Evolutionary conservation across 2,329 filamentous ascomycete genomes (phyloP), one percentile per base, ranked within the genome.

Genomic region (Ophiostoma australiae): DNA sequence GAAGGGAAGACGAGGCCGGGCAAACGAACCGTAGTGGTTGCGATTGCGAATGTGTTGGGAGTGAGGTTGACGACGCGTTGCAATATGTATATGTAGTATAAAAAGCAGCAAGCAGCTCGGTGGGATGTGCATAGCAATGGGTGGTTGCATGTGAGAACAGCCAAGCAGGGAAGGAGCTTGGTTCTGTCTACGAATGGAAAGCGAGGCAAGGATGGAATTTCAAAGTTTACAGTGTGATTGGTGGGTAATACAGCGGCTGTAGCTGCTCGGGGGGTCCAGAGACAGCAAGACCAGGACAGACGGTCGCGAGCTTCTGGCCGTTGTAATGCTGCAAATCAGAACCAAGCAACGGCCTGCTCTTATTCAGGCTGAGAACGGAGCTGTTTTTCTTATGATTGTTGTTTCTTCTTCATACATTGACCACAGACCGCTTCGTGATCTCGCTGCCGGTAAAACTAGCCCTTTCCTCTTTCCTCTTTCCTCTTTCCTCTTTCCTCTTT

Each of bases 1-100:
- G 67, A 15, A 71, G 13, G 41, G 67, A 8, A 71, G 31, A 67
- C 8, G 55, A 31, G 27, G 20, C 31, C 41, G 66, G 69, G 58
- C 58, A 3, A 4, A 33, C 33, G 27, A 35, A 27, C 58, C 58
- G 58, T 63, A 63, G 27, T 15, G 8, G n/a, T 10, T 23, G 5
- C 17, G 8, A 33, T 31, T 63, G 35, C 20, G 61, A n/a, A 20
- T 65, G 33, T 15, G 27, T 33, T 63, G 10, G 58, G 58, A 31
- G 23, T 31, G 58, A 63, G 5, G 58, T 17, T 48, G 44, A 20
- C n/a, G 52, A 58, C n/a, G 23, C 52, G n/a, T 58, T 11, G 23
- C 6, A 27, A 27, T 23, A 27, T 2, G 11, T 48, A 6, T 6
- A 8, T 11, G 39, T 15, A 41, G 15, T 10, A 55, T 23, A 55